Evolutionary conservation across 2,329 filamentous ascomycete genomes (phyloP), one percentile per base, ranked within the genome.

Genomic region (Neocucurbitaria cava): DNA sequence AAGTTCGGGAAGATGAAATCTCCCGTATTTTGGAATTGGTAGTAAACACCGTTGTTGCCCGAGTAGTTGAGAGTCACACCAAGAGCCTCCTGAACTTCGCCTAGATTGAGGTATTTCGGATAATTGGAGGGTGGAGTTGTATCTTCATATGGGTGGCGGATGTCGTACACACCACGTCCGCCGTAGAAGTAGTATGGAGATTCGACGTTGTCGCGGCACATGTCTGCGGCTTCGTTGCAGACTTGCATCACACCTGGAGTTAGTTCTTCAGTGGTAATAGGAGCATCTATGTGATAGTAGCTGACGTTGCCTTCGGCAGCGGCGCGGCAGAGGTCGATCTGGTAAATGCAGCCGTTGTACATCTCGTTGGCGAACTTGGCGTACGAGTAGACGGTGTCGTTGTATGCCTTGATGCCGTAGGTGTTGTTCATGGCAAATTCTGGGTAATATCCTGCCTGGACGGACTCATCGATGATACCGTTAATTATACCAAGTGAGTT

Each of bases 21-120:
- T 39, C 82, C 83, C 2, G 80, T 81, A 54, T 77, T 74, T 48
- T 83, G 79, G 76, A 84, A 83, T 35, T 77, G 78, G 59, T 71
- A 79, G 67, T 81, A 78, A 11, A 88, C 80, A 8, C 77, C 74
- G 18, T 65, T 61, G 66, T 81, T 86, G 18, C 74, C 75, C 0
- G 85, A 85, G 65, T 80, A 88, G 69, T 88, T 88, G 46, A 88
- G 71, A 7, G 83, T 83, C 1, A 87, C 82, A 11, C 88, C 88
- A 20, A 91, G 81, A 1, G 85, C 83, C 18, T 82, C 69, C 56
- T 86, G 83, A 1, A 90, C 79, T 5, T 71, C 61, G 10, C 81
- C 79, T 40, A 83, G 81, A 67, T 89, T 89, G 48, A 93, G 80
- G 47, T 83, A 85, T 31, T 74, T 76, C 0, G 86, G 81, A 36